Base-by-base conservation (phyloP, 345 rosid genomes). In the Toxicodendron radicans region DNA sequence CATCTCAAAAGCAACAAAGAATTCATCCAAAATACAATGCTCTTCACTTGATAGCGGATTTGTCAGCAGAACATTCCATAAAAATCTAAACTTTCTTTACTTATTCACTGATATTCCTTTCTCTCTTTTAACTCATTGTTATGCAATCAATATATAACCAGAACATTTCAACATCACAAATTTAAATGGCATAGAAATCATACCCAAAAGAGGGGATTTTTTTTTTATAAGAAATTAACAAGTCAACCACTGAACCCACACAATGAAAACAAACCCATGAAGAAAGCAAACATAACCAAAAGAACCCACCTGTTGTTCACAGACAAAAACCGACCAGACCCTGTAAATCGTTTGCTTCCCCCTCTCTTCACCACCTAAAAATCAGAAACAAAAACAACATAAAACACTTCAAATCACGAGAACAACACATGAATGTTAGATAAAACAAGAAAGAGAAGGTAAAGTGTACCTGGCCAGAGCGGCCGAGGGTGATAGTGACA, bases 401-500 rank as follows among this genome's bases (percentile, higher is more conserved):
- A 38, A 38, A 38, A 38, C 43, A 38, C 43, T 38, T 10, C 14
- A 20, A 51, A 11, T 2, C 13, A 23, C 10, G 12, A 10, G 18
- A 9, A 24, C 13, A 48, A 46, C 51, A 45, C 17, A 16, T 58
- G 2, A 62, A 72, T 72, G 24, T 14, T 43, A 8, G 14, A 20
- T 21, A 11, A 58, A 66, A 41, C 16, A 49, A 38, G 41, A 41
- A 21, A 23, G 5, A n/a, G 30, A n/a, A 11, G 13, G 35, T 10
- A 35, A 32, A 33, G 16, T 38, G 77, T 62, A 83, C 89, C 86
- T 75, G 81, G 75, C 83, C 85, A n/a, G 79, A 41, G 61, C 85
- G 77, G 18, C 83, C 86, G 7, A 79, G 68, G 71, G 86, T 83
- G 82, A 85, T 79, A 73, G 82, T 83, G 66, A 85, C 63, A 27